Conservation (phyloP, 2,329 filamentous ascomycete genomes). For the Fusarium multiceps region DNA sequence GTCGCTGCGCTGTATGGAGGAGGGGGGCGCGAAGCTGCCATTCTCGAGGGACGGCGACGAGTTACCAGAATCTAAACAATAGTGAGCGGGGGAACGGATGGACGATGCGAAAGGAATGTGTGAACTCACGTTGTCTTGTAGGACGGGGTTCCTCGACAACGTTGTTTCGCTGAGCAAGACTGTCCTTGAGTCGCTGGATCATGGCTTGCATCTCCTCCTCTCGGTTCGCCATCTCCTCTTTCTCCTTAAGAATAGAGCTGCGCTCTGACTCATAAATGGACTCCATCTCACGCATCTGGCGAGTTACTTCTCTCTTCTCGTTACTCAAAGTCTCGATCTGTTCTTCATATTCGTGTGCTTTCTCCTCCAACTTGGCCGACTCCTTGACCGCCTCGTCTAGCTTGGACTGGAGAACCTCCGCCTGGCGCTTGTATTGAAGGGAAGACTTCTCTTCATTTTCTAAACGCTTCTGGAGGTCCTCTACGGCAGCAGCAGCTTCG, state of each 20-base stretch:
- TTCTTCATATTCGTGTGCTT: conserved; percentile 86
- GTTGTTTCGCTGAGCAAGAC: conserved; percentile 77
- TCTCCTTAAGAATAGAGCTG: conserved; percentile 87
- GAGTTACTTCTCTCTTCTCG: conserved; percentile 84
- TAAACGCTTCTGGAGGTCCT: conserved; percentile 85
- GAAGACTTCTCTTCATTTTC: conserved; percentile 81
- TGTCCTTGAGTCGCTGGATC: conserved; percentile 92
- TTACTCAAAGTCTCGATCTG: conserved; percentile 83
- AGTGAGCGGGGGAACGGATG: conserved; percentile 35
- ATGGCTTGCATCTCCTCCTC: conserved; percentile 92
- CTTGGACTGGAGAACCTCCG: conserved; percentile 84
- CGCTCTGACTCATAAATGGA: conserved; percentile 92
- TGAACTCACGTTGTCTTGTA: conserved; percentile 66
- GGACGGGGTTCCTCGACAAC: conserved; percentile 68
- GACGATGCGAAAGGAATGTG: conserved; percentile 17
- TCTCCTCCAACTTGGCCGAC: conserved; percentile 88
- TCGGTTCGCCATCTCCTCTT: conserved; percentile 84
- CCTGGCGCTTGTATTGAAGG: conserved; percentile 85
- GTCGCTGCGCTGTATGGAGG: conserved; percentile 85
- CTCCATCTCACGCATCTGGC: conserved; percentile 91
- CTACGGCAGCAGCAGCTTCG: conserved; percentile 80
- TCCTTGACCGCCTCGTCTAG: conserved; percentile 87
- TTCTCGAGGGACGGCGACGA: conserved; percentile 77
- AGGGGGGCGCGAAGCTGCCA: conserved; percentile 86
- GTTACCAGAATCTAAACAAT: conserved; percentile 53